Conservation (phyloP, 345 rosid genomes). For the Eucalyptus pauciflora region DNA sequence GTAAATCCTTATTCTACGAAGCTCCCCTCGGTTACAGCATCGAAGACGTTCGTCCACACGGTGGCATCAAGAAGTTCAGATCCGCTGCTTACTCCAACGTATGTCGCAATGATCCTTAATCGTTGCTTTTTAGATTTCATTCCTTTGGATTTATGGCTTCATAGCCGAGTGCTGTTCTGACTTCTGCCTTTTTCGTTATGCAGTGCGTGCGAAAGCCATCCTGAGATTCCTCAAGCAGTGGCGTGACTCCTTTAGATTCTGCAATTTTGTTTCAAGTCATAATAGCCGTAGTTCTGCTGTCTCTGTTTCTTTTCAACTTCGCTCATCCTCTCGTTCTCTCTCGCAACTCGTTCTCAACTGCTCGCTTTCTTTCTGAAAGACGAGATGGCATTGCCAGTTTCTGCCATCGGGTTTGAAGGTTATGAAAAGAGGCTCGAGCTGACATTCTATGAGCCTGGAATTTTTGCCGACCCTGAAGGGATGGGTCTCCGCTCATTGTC, state of each 20-base stretch:
- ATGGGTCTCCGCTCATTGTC: slow-evolving; percentile 62
- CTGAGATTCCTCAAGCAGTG: slow-evolving; percentile 26
- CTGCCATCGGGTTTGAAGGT: slow-evolving; percentile 97
- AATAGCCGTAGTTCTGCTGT: not conserved
- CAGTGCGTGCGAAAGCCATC: slow-evolving; percentile 89
- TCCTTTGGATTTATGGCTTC: not conserved
- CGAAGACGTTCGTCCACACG: slow-evolving; percentile 94
- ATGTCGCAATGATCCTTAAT: not conserved
- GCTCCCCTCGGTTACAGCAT: slow-evolving; percentile 99
- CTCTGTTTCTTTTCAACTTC: not conserved
- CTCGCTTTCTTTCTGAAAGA: slow-evolving; percentile 4
- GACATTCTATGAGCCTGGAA: slow-evolving; percentile 56
- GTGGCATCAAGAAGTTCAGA: slow-evolving; percentile 99
- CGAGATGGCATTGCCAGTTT: slow-evolving; percentile 44
- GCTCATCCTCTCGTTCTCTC: not conserved
- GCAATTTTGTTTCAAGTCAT: not conserved
- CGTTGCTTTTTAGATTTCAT: not conserved
- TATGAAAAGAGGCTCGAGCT: slow-evolving; percentile 91
- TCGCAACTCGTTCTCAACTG: not conserved
- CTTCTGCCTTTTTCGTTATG: not conserved
- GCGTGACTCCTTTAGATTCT: not conserved
- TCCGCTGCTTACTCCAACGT: slow-evolving; percentile 41
- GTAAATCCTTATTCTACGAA: slow-evolving; percentile 66
- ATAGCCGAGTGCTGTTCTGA: not conserved
- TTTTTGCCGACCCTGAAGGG: slow-evolving; percentile 52